phyloP scores from a whole-genome alignment of 805 yeast genomes.

The Monosporozyma solicola region DNA sequence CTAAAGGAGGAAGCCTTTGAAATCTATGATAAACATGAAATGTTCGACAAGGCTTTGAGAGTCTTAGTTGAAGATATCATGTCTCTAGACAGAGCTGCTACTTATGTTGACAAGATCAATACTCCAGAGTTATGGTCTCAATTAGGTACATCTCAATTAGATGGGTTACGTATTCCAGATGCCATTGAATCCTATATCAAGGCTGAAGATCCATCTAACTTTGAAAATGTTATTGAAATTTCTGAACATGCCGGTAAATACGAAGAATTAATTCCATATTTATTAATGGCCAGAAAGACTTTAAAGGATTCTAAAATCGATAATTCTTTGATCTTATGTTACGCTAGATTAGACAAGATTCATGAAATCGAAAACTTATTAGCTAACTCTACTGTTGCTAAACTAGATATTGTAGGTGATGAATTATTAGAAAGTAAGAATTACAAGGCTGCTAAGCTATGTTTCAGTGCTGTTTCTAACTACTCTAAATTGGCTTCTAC shows the following conservation, averaged over 20 bases:
- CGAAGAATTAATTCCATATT: constrained; percentile 80
- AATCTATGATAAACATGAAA: constrained; percentile 77
- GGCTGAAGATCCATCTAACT: constrained; percentile 87
- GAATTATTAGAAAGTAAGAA: constrained; percentile 69
- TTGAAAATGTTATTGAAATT: constrained; percentile 83
- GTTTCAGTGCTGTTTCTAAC: constrained; percentile 79
- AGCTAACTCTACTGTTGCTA: constrained; percentile 85
- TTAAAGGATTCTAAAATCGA: constrained; percentile 89
- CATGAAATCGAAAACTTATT: constrained; percentile 79
- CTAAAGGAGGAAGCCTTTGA: constrained; percentile 91
- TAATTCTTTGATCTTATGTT: constrained; percentile 81
- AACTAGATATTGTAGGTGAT: constrained; percentile 87
- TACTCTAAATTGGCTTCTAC: constrained; percentile 97
- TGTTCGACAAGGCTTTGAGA: constrained; percentile 69
- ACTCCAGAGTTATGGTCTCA: constrained; percentile 87
- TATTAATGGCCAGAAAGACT: constrained; percentile 85
- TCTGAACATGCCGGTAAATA: constrained; percentile 94
- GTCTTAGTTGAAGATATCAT: constrained; percentile 88
- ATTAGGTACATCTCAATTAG: constrained; percentile 91
- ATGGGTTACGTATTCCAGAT: constrained; percentile 85
- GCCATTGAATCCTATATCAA: constrained; percentile 86
- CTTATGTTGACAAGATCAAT: constrained; percentile 84
- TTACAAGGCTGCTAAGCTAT: constrained; percentile 86
- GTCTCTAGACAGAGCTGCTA: constrained; percentile 91
- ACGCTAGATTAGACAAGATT: constrained; percentile 68